Conservation (phyloP, 768 basidiomycete species). For the Lactarius hengduanensis region DNA sequence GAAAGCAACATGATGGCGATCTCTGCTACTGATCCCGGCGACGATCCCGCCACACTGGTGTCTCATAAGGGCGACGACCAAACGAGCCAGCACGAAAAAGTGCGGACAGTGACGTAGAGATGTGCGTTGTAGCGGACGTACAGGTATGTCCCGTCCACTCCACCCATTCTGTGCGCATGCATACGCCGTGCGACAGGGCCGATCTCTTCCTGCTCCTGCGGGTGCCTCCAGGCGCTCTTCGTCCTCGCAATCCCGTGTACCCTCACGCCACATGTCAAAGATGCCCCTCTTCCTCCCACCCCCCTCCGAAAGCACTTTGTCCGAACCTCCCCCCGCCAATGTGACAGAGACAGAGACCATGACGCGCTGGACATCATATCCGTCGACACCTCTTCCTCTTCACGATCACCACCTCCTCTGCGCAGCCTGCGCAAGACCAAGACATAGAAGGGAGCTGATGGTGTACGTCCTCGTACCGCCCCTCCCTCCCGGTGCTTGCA, state of each 20-base stretch:
- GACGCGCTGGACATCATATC: slow-evolving; percentile 7
- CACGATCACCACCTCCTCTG: neutral
- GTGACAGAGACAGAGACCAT: neutral
- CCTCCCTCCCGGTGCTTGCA: neutral
- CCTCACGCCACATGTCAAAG: neutral
- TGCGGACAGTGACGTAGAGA: neutral
- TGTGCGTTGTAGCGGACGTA: neutral
- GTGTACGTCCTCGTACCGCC: slow-evolving; percentile 13
- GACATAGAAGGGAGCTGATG: neutral
- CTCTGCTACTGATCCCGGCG: neutral
- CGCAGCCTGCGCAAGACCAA: slow-evolving; percentile 3
- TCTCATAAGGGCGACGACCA: neutral
- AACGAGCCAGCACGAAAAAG: neutral
- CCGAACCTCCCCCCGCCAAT: no score
- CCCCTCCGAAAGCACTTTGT: no score
- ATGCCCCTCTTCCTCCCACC: no score
- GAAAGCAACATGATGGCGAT: no score
- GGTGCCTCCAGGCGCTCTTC: neutral
- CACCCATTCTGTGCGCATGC: neutral
- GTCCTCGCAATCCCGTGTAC: neutral
- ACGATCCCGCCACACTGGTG: no score
- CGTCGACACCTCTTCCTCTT: neutral
- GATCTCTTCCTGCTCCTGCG: neutral
- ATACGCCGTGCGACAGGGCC: slow-evolving; percentile 15
- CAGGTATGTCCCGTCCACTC: slow-evolving; percentile 7